Evolutionary conservation across 202 grass and related monocot genomes (phyloP), one percentile per base, ranked within the genome.

Genomic region (Saccharum hybrid): DNA sequence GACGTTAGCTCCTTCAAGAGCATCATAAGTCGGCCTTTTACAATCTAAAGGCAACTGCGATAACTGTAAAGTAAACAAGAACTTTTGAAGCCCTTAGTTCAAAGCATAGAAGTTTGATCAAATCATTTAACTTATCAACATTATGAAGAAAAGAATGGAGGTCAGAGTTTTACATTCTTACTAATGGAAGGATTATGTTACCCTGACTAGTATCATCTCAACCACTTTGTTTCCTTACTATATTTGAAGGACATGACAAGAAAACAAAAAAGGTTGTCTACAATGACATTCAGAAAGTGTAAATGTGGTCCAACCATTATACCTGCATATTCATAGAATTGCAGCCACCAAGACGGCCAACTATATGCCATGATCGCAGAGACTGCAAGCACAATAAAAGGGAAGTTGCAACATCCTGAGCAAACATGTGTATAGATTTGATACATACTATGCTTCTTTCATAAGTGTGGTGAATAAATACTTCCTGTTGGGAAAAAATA

Each of bases 311-410:
- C 48, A 66, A 45, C 49, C 75, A 73, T 39, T 67, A 70, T 82
- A 94, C 96, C 91, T 95, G 96, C 95, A 95, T 93, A 85, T 98
- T 98, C 89, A 92, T 90, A 28, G 96, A 94, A 93, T 98, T 98
- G 89, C 83, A 98, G 39, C 96, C 93, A 48, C 96, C 96, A 68
- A 98, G 96, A 71, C 85, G 89, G 70, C 96, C 93, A 77, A 95
- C 70, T 72, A 98, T 89, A 80, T 95, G 89, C 96, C 92, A 98
- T 65, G 90, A 90, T 36, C 96, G 89, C 68, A 98, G 79, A 90
- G 89, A 78, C 96, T 98, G 64, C 63, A 82, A 81, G 48, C 38
- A 88, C 4, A 36, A 84, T 63, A 74, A 74, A 66, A 12, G 5
- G 41, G 10, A 73, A 73, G 22, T 60, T 78, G 78, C 42, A 56